phyloP scores from a whole-genome alignment of 2,329 filamentous ascomycete genomes.

The Trichoderma brevicompactum region DNA sequence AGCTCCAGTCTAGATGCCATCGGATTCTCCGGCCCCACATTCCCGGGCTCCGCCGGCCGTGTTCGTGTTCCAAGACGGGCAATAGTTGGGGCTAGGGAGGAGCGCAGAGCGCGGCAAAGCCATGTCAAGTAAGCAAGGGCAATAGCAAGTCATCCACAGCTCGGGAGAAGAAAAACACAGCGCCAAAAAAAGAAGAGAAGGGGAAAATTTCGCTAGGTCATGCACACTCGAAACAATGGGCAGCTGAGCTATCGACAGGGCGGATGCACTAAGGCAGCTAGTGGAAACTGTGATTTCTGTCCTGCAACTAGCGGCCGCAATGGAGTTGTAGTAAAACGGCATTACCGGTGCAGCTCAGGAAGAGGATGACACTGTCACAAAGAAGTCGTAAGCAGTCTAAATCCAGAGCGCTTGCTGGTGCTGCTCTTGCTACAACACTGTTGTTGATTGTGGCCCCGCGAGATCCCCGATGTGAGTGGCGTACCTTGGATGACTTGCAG shows the following conservation, averaged over 20 bases:
- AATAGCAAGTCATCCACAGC: slow-evolving; percentile 3
- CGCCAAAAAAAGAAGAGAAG: background rate
- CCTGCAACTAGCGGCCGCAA: slow-evolving; percentile 20
- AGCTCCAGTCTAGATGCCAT: slow-evolving; percentile 11
- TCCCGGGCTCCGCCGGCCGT: slow-evolving; percentile 22
- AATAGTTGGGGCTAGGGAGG: slow-evolving; percentile 13
- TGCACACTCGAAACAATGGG: slow-evolving; percentile 24
- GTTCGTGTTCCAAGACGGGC: slow-evolving; percentile 15
- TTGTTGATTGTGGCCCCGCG: slow-evolving; percentile 7
- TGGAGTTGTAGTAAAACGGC: slow-evolving; percentile 16
- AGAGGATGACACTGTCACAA: slow-evolving; percentile 1
- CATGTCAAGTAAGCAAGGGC: slow-evolving; percentile 7
- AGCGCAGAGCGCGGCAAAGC: slow-evolving; percentile 21
- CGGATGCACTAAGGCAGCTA: slow-evolving; percentile 20
- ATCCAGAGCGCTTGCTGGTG: slow-evolving; percentile 9
- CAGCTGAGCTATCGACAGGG: slow-evolving; percentile 29
- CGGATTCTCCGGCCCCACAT: slow-evolving; percentile 29
- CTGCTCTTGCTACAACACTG: background rate
- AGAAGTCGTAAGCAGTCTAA: slow-evolving; percentile 20
- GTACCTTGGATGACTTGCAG: slow-evolving; percentile 28
- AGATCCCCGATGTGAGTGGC: slow-evolving; percentile 18
- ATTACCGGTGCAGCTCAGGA: slow-evolving; percentile 16
- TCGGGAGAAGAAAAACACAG: background rate
- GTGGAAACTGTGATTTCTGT: slow-evolving; percentile 22
- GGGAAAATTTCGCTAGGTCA: slow-evolving; percentile 18